phyloP scores from a whole-genome alignment of 768 basidiomycete genomes.

The Pleurotus sapidus region DNA sequence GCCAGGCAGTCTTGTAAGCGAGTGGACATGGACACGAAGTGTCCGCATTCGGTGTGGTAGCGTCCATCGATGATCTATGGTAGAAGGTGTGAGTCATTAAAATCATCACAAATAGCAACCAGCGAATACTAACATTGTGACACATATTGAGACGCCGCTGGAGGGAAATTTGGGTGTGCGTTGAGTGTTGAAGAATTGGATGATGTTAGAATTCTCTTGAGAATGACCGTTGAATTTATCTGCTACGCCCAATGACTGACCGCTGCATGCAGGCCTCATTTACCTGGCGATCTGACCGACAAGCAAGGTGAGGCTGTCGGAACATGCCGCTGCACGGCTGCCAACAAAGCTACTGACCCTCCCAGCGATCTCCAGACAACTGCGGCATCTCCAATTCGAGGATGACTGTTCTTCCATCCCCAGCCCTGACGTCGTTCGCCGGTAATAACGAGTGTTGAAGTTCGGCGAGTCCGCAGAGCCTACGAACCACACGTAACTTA shows the following conservation, averaged over 20 bases:
- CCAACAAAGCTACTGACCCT: conserved; percentile 10
- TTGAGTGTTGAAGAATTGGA: neutral
- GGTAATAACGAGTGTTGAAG: too few relatives aligned
- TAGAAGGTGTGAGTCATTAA: neutral
- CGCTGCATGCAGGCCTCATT: conserved; percentile 41
- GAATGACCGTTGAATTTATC: conserved; percentile 3
- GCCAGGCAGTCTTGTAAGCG: conserved; percentile 63
- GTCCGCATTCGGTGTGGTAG: conserved; percentile 64
- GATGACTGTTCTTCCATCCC: neutral
- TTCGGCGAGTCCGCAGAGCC: neutral
- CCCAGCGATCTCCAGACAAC: conserved; percentile 5
- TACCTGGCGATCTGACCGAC: conserved; percentile 25
- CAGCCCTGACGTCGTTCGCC: neutral
- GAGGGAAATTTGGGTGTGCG: conserved; percentile 4
- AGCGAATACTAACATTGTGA: conserved; percentile 56
- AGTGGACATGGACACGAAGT: conserved; percentile 73
- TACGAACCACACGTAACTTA: neutral
- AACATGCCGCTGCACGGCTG: conserved; percentile 25
- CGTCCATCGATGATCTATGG: conserved; percentile 73
- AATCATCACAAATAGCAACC: neutral
- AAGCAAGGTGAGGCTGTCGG: conserved; percentile 37
- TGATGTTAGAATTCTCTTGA: neutral
- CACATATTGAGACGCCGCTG: conserved; percentile 47
- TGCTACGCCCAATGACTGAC: conserved; percentile 13
- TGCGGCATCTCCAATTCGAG: neutral